These are phyloP conservation scores for Brassica nigra DNA, from an alignment of 345 rosid species.

Conservation along the genomic window DNA sequence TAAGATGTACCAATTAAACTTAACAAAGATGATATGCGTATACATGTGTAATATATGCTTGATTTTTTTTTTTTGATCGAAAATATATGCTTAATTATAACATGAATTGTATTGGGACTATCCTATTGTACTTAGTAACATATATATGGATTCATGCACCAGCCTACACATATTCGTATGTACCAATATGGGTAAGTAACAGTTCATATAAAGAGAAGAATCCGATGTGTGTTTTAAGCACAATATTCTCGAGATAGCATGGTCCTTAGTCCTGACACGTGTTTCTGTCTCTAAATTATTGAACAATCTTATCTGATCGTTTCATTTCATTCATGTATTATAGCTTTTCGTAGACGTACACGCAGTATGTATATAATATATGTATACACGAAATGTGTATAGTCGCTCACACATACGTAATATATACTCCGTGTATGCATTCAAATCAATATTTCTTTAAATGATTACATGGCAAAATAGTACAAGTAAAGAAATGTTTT, in stretches of 20 bases:
- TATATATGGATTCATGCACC: constrained; percentile 17
- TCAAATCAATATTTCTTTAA: background rate
- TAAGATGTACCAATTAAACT: background rate
- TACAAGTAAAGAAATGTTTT: background rate
- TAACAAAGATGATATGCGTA: background rate
- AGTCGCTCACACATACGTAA: background rate
- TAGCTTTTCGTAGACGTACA: background rate
- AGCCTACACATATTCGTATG: constrained; percentile 19
- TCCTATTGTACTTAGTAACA: background rate
- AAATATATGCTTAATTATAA: no score
- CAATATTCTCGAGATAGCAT: constrained; percentile 21
- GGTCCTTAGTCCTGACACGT: constrained; percentile 25
- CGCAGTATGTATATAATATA: background rate
- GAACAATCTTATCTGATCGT: constrained; percentile 11
- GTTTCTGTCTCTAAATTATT: constrained; percentile 5
- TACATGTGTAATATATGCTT: no score
- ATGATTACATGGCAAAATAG: background rate
- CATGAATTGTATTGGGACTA: no score
- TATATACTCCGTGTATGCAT: background rate
- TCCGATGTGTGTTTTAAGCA: constrained; percentile 28
- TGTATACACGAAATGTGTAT: background rate
- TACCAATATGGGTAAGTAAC: constrained; percentile 12
- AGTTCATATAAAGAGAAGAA: constrained; percentile 9
- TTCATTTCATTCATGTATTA: background rate
- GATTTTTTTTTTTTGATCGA: no score